phyloP scores from a whole-genome alignment of 495 filamentous ascomycete species.

The Aspergillus homomorphus region DNA sequence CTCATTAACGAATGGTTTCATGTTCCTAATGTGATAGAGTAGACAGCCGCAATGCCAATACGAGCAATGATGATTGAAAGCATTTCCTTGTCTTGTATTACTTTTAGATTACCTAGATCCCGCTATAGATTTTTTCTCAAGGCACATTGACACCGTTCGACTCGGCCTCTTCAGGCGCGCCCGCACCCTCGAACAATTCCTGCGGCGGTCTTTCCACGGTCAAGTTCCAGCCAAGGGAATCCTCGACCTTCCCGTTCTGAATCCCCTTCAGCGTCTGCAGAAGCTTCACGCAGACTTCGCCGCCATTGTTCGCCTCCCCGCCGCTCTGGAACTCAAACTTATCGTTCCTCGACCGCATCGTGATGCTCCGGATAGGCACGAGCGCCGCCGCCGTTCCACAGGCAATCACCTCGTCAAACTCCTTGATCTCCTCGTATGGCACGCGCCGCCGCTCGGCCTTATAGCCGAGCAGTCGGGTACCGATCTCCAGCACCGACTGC shows the following conservation, averaged over 20 bases:
- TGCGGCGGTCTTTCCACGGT: conserved; percentile 34
- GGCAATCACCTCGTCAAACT: conserved; percentile 83
- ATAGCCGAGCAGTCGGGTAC: conserved; percentile 59
- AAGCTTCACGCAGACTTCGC: conserved; percentile 65
- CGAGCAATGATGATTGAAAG: not conserved
- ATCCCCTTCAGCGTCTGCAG: conserved; percentile 78
- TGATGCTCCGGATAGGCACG: conserved; percentile 87
- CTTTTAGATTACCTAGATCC: not conserved
- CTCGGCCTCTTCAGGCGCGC: conserved; percentile 24
- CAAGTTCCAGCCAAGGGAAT: conserved; percentile 69
- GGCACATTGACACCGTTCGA: conserved; percentile 31
- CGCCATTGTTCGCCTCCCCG: conserved; percentile 65
- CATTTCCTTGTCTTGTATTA: not conserved
- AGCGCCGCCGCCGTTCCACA: conserved; percentile 90
- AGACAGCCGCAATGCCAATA: not conserved
- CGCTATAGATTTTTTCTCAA: not conserved
- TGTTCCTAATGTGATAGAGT: not conserved
- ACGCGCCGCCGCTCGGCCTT: conserved; percentile 64
- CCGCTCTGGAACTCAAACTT: conserved; percentile 64
- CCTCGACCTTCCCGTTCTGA: conserved; percentile 73
- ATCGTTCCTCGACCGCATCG: conserved; percentile 61
- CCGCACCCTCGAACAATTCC: conserved; percentile 24
- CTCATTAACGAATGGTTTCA: not conserved
- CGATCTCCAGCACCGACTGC: conserved; percentile 67
- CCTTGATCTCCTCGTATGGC: conserved; percentile 70